Evolutionary conservation across 1,284 basidiomycete genomes (phyloP).

Genomic region (Sporisorium exsertum): DNA sequence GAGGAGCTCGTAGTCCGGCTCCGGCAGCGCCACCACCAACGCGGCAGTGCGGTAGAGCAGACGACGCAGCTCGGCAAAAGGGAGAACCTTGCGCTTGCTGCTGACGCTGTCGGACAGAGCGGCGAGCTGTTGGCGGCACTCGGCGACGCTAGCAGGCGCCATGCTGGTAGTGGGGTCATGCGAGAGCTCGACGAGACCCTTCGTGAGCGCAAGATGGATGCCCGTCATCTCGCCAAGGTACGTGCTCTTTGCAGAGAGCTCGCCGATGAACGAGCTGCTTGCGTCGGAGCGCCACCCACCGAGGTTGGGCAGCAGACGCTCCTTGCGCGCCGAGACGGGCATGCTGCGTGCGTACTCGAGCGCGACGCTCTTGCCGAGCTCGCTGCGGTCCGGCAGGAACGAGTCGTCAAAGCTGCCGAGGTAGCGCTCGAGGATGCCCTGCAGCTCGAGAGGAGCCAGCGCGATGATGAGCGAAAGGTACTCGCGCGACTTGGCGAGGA

Average conservation of each 20-base stretch:
- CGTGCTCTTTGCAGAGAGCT: slow-evolving; percentile 61
- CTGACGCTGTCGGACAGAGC: slow-evolving; percentile 75
- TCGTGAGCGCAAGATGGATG: slow-evolving; percentile 75
- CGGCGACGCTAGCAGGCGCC: slow-evolving; percentile 74
- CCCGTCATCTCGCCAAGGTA: slow-evolving; percentile 82
- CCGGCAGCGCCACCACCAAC: slow-evolving; percentile 53
- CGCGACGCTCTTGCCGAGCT: slow-evolving; percentile 65
- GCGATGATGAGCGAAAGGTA: slow-evolving; percentile 89
- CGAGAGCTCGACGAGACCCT: slow-evolving; percentile 74
- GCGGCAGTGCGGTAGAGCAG: slow-evolving; percentile 87
- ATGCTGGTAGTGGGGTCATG: slow-evolving; percentile 76
- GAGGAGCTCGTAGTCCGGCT: slow-evolving; percentile 84
- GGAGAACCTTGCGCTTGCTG: slow-evolving; percentile 16
- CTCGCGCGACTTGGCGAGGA: slow-evolving; percentile 79
- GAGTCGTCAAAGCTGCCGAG: slow-evolving; percentile 57
- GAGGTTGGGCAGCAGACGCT: slow-evolving; percentile 61
- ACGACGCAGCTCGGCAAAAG: slow-evolving; percentile 79
- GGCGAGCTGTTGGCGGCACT: slow-evolving; percentile 79
- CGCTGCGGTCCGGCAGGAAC: slow-evolving; percentile 46
- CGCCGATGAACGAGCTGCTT: slow-evolving; percentile 58
- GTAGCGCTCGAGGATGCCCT: slow-evolving; percentile 84
- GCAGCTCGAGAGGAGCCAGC: slow-evolving; percentile 89
- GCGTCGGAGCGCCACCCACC: slow-evolving; percentile 69
- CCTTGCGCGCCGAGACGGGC: slow-evolving; percentile 52
- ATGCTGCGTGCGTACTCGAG: slow-evolving; percentile 63